These are phyloP conservation scores for Coccomyxa sp. DNA, from an alignment of 139 green algal species.

Conservation along the genomic window DNA sequence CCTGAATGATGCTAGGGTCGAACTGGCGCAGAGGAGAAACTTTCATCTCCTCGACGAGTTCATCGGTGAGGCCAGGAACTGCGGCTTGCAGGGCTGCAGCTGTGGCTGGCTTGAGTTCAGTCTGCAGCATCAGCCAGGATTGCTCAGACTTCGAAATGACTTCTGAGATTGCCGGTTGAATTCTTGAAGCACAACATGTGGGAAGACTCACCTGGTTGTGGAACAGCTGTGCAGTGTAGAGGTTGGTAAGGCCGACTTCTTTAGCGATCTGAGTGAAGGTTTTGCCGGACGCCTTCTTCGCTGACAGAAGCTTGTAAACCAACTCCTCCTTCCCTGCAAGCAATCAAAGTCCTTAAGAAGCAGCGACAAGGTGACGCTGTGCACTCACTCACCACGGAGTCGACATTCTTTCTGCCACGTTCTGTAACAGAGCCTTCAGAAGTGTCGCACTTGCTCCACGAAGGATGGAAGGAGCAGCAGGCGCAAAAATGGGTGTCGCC, in stretches of 20 bases:
- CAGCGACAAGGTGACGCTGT: too few relatives aligned
- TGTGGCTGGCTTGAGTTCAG: slow-evolving; percentile 38
- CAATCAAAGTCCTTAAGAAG: background rate
- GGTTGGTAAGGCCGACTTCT: slow-evolving; percentile 49
- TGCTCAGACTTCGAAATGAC: background rate
- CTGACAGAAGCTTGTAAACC: slow-evolving; percentile 36
- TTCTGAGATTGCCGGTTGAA: background rate
- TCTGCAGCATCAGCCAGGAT: slow-evolving; percentile 6
- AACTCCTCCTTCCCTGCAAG: slow-evolving; percentile 35
- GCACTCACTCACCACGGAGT: too few relatives aligned
- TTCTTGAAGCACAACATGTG: background rate
- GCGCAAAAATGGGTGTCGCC: too few relatives aligned
- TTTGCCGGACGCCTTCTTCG: slow-evolving; percentile 52
- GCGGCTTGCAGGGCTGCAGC: slow-evolving; percentile 22
- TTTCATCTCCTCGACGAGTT: slow-evolving; percentile 42
- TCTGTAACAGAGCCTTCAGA: too few relatives aligned
- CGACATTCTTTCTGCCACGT: too few relatives aligned
- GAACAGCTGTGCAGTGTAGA: slow-evolving; percentile 60
- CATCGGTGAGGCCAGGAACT: slow-evolving; percentile 34
- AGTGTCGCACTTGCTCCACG: too few relatives aligned
- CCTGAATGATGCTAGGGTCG: slow-evolving; percentile 36
- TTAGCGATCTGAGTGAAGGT: slow-evolving; percentile 49
- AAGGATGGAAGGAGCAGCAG: too few relatives aligned
- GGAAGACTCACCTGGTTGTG: slow-evolving; percentile 41
- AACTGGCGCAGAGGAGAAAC: slow-evolving; percentile 30